Evolutionary conservation across 1,139 yeast species (phyloP).

Genomic region (Lodderomyces elongisporus): DNA sequence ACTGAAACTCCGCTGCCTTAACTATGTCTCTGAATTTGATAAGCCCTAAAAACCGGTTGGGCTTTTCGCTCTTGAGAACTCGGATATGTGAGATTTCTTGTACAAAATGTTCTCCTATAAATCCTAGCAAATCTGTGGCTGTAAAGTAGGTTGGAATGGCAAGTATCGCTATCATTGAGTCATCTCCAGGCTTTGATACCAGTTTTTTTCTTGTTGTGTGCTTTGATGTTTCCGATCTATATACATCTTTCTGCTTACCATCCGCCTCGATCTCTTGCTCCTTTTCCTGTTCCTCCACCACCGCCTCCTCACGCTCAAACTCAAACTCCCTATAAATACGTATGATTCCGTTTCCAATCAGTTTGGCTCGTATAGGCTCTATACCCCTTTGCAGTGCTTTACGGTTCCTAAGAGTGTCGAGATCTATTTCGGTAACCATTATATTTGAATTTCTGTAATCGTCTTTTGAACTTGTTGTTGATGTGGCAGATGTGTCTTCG

Average conservation of each 20-base stretch:
- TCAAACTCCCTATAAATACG: conserved; percentile 56
- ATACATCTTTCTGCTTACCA: not conserved
- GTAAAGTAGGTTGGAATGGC: conserved; percentile 88
- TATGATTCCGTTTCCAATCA: conserved; percentile 70
- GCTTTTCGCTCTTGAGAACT: conserved; percentile 59
- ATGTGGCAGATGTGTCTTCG: conserved; percentile 13
- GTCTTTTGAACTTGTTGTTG: not conserved
- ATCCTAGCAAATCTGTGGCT: conserved; percentile 77
- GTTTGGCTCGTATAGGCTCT: conserved; percentile 53
- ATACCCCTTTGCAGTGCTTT: conserved; percentile 12
- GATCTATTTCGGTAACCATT: conserved; percentile 27
- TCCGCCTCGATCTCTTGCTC: conserved; percentile 5
- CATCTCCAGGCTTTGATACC: conserved; percentile 36
- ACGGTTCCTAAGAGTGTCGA: conserved; percentile 10
- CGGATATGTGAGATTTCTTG: conserved; percentile 68
- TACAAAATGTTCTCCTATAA: conserved; percentile 59
- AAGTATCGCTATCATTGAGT: conserved; percentile 67
- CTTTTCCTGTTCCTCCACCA: too few relatives aligned
- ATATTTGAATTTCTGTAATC: conserved; percentile 30
- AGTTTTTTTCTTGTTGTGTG: not conserved
- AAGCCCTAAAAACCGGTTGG: conserved; percentile 71
- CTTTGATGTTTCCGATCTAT: not conserved
- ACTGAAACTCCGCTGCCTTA: conserved; percentile 59
- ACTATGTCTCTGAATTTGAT: conserved; percentile 61
- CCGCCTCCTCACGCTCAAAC: too few relatives aligned